Conservation (phyloP, 352 stramenopile genomes). For the Lagenidium sp. region DNA sequence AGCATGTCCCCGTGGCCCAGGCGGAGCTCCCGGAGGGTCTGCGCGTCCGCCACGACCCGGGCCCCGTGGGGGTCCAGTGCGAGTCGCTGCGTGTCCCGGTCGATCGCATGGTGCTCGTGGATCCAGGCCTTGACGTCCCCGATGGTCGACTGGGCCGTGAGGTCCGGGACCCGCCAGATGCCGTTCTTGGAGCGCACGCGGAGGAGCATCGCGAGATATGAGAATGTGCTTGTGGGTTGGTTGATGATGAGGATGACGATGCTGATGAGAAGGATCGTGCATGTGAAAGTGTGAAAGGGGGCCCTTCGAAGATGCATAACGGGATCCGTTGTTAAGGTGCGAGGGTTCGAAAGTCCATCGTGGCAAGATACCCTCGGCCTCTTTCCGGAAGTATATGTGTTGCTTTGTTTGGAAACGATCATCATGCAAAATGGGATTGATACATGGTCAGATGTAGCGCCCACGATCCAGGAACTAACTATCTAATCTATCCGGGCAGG, state of each 20-base stretch:
- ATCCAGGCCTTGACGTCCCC: conserved; percentile 72
- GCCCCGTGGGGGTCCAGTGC: conserved; percentile 40
- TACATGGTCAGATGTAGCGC: conserved; percentile 37
- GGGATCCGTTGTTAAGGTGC: too few relatives aligned
- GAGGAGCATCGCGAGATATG: conserved; percentile 70
- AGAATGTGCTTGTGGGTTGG: neutral
- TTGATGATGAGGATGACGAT: neutral
- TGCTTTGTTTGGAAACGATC: too few relatives aligned
- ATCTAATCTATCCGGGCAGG: conserved; percentile 65
- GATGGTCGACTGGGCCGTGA: conserved; percentile 54
- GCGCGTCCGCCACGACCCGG: conserved; percentile 22
- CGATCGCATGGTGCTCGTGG: conserved; percentile 59
- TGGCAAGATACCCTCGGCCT: too few relatives aligned
- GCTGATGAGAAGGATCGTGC: neutral
- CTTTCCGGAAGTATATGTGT: too few relatives aligned
- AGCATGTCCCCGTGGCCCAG: conserved; percentile 77
- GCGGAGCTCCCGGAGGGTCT: conserved; percentile 50
- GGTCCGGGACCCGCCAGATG: conserved; percentile 73
- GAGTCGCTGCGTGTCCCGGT: conserved; percentile 34
- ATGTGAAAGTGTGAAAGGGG: too few relatives aligned
- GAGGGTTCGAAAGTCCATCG: too few relatives aligned
- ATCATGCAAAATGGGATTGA: neutral
- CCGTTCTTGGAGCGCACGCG: conserved; percentile 85
- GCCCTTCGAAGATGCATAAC: too few relatives aligned
- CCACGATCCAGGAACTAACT: conserved; percentile 78